Evolutionary conservation across 1,139 yeast species (phyloP), one percentile per base, ranked within the genome.

Genomic region (Martiniozyma asiatica): DNA sequence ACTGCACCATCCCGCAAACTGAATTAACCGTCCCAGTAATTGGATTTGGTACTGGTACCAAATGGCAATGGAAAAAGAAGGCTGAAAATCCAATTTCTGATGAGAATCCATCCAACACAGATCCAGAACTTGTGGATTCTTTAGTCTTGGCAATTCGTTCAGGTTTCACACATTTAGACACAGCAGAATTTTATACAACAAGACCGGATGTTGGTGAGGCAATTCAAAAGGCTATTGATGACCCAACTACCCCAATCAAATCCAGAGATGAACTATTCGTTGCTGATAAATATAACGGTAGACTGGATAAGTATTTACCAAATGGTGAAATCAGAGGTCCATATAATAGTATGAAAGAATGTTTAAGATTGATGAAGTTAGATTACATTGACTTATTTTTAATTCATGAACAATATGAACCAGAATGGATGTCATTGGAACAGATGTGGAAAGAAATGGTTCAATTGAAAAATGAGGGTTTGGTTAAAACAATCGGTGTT

Each of bases 361-460:
- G 75, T 3, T 55, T 77, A 45, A 48, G 58, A 37, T 64, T 63
- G 18, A 51, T 78, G 44, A 65, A 65, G 10, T 50, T 70, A 14
- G 75, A 71, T 17, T 80, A 79, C 45, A 65, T 81, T 26, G 93
- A 81, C 49, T 57, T 80, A 39, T 76, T 69, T 44, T 56, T 81
- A 48, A 57, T 81, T 36, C 93, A 81, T 48, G 56, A 65, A 15
- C n/a, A 11, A 9, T 84, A 82, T 3, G 58, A 59, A 27, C 43
- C 46, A 14, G 50, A 51, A 8, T 66, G 64, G 1, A 56, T 61
- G 35, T 52, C 63, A 20, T 42, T 73, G n/a, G 63, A 57, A 32
- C 58, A 62, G 30, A 68, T 71, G 6, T 75, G 82, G 82, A 53
- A 55, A 17, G 63, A 62, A 36, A 42, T 68, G 43, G 73, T 70